These are phyloP conservation scores for Hamigera avellanea DNA, from an alignment of 495 filamentous ascomycete species.

Conservation along the genomic window DNA sequence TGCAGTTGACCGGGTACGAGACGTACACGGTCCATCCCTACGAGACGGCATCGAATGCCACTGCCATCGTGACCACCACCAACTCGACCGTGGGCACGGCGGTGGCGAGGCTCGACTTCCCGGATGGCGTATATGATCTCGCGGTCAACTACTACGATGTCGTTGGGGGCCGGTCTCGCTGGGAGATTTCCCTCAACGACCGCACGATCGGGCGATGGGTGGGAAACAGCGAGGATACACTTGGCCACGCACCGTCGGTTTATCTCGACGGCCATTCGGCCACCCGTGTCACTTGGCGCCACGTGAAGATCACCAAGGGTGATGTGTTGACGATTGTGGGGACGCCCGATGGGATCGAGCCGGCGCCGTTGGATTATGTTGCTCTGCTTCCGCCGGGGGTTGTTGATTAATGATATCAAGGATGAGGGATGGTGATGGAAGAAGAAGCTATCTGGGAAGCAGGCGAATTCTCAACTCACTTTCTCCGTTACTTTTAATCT, in stretches of 20 bases:
- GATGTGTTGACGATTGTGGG: conserved; percentile 50
- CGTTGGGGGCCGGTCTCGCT: conserved; percentile 41
- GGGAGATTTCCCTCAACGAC: conserved; percentile 41
- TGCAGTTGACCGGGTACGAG: conserved; percentile 45
- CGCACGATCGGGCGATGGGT: conserved; percentile 41
- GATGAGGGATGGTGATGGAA: no score
- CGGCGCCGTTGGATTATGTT: conserved; percentile 57
- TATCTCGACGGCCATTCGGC: conserved; percentile 55
- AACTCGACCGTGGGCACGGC: conserved; percentile 42
- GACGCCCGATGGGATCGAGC: conserved; percentile 45
- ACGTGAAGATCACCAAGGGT: conserved; percentile 38
- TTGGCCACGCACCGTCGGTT: conserved; percentile 43
- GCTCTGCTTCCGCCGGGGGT: conserved; percentile 45
- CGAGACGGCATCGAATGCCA: conserved; percentile 39
- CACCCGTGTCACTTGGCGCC: conserved; percentile 45
- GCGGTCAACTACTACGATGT: conserved; percentile 58
- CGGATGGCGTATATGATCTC: conserved; percentile 46
- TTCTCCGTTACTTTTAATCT: no score
- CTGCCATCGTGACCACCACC: conserved; percentile 35
- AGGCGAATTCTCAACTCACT: no score
- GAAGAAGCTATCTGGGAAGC: no score
- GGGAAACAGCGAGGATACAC: conserved; percentile 41
- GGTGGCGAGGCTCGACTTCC: conserved; percentile 28
- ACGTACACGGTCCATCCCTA: conserved; percentile 38
- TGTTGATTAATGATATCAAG: no score